phyloP scores from a whole-genome alignment of 2,329 filamentous ascomycete genomes.

The Fusarium longipes region DNA sequence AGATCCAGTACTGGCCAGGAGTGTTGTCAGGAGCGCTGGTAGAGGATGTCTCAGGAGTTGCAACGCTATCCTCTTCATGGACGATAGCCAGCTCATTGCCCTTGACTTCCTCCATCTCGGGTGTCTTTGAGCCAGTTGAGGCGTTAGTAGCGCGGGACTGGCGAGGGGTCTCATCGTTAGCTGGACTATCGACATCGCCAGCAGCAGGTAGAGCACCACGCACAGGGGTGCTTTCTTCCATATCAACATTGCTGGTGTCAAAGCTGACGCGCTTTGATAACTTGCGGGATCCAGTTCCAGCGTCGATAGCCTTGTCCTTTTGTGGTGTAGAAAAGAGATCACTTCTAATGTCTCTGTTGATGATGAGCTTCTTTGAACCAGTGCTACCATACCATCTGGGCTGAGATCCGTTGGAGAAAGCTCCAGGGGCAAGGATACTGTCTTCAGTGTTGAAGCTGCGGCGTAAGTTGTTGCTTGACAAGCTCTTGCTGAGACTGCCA shows the following conservation, averaged over 20 bases:
- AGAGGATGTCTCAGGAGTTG: slow-evolving; percentile 46
- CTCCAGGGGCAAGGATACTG: slow-evolving; percentile 86
- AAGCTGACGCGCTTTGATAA: slow-evolving; percentile 93
- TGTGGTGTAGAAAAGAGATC: slow-evolving; percentile 73
- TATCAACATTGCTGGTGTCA: slow-evolving; percentile 69
- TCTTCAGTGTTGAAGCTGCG: slow-evolving; percentile 85
- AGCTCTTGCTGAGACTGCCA: slow-evolving; percentile 83
- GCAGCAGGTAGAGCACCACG: slow-evolving; percentile 52
- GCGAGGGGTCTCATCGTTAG: slow-evolving; percentile 57
- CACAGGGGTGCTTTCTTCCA: slow-evolving; percentile 51
- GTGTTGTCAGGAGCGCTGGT: slow-evolving; percentile 56
- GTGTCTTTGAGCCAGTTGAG: slow-evolving; percentile 53
- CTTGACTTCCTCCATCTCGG: slow-evolving; percentile 77
- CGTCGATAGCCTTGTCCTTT: slow-evolving; percentile 60
- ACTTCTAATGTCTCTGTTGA: slow-evolving; percentile 86
- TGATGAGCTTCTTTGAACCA: slow-evolving; percentile 88
- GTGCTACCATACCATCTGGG: slow-evolving; percentile 74
- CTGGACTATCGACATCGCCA: slow-evolving; percentile 46
- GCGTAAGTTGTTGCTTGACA: slow-evolving; percentile 87
- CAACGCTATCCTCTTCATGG: slow-evolving; percentile 70
- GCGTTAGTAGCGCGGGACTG: slow-evolving; percentile 61
- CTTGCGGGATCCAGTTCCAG: slow-evolving; percentile 60
- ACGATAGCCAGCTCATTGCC: slow-evolving; percentile 84
- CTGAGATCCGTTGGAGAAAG: slow-evolving; percentile 77
- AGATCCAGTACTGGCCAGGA: slow-evolving; percentile 88